A percentile compares a stretch with the other conserved stretches of the same genome.
phyloP scores from a whole-genome alignment of 2,329 filamentous ascomycete genomes.

The Tolypocladium sp. region DNA sequence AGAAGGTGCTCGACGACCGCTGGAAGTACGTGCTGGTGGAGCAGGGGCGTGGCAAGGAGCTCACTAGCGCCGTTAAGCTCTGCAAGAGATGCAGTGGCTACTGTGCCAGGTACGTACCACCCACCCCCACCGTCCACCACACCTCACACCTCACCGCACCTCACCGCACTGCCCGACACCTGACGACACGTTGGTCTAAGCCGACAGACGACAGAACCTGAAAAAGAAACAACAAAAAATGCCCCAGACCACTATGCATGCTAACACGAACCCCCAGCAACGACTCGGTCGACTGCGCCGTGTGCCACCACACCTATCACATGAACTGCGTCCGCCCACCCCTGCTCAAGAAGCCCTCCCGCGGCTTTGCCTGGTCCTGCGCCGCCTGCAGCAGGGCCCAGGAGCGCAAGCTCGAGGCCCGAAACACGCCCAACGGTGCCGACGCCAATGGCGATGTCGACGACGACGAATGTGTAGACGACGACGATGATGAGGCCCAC shows the following conservation, averaged over 20 bases:
- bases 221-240: neutral
- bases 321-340: constrained; percentile 96
- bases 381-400: constrained; percentile 93
- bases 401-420: constrained; percentile 82
- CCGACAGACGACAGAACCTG: neutral
- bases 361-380: constrained; percentile 97
- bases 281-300: constrained; percentile 94
- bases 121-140: neutral
- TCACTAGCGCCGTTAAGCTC: constrained; percentile 90
- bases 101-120: constrained; percentile 67
- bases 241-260: neutral
- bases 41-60: constrained; percentile 84
- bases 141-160: neutral
- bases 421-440: constrained; percentile 68
- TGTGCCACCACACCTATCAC: constrained; percentile 91
- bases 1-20: constrained; percentile 88
- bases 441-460: constrained; percentile 60
- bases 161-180: neutral
- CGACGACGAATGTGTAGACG: constrained; percentile 53
- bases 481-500: constrained; percentile 62
- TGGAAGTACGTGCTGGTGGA: constrained; percentile 97
- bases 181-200: neutral
- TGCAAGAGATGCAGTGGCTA: constrained; percentile 90
- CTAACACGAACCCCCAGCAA: constrained; percentile 43
- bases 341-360: constrained; percentile 87